Percentiles rank a stretch among this genome's conserved stretches.
phyloP scores from a whole-genome alignment of 1,139 yeast species.

The Saccharomyces hybrid region DNA sequence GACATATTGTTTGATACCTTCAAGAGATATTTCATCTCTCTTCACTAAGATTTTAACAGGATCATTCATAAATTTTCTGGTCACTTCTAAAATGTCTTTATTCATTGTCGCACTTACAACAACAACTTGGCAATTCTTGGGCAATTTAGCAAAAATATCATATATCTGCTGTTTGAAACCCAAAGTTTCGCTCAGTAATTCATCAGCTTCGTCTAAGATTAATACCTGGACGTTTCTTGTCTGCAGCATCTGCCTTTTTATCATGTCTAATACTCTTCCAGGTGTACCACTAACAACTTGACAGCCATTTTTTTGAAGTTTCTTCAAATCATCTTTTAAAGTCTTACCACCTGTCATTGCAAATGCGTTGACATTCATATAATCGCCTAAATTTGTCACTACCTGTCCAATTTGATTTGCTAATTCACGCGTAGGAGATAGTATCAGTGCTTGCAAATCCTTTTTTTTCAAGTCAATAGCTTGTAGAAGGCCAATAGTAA shows the following conservation, averaged over 20 bases:
- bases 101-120: slow-evolving; percentile 93
- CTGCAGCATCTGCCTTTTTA: slow-evolving; percentile 62
- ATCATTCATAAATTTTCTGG: slow-evolving; percentile 79
- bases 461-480: slow-evolving; percentile 60
- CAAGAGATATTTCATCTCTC: slow-evolving; percentile 79
- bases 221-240: slow-evolving; percentile 74
- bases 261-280: slow-evolving; percentile 85
- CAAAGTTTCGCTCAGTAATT: slow-evolving; percentile 57
- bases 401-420: slow-evolving; percentile 87
- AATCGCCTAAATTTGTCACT: slow-evolving; percentile 75
- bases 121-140: slow-evolving; percentile 81
- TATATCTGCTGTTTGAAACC: slow-evolving; percentile 92
- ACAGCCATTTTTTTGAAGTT: slow-evolving; percentile 59
- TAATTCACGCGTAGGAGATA: slow-evolving; percentile 94
- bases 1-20: slow-evolving; percentile 84
- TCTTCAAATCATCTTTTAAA: slow-evolving; percentile 72
- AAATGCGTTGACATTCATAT: slow-evolving; percentile 74
- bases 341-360: slow-evolving; percentile 93
- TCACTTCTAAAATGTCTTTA: slow-evolving; percentile 75
- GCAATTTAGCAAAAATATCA: slow-evolving; percentile 75
- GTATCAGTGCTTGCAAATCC: slow-evolving; percentile 72
- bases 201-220: slow-evolving; percentile 93
- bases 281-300: slow-evolving; percentile 96
- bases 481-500: slow-evolving; percentile 84
- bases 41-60: slow-evolving; percentile 88